These are phyloP conservation scores for Saturnispora sekii DNA, from an alignment of 805 yeast genomes.

Conservation along the genomic window DNA sequence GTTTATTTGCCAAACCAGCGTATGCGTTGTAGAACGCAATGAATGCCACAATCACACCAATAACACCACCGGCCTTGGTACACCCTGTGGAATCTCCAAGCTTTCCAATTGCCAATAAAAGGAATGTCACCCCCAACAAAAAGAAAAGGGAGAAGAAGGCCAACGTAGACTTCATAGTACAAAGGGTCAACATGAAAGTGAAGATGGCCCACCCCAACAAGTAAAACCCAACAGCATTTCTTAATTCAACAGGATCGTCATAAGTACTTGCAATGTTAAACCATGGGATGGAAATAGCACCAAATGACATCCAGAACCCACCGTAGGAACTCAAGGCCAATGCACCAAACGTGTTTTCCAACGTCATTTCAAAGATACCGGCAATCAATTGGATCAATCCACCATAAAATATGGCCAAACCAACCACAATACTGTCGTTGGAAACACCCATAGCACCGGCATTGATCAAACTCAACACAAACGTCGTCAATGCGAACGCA, in stretches of 20 bases:
- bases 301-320: slow-evolving; percentile 73
- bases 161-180: slow-evolving; percentile 48
- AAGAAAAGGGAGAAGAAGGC: slow-evolving; percentile 45
- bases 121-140: slow-evolving; percentile 44
- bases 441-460: slow-evolving; percentile 60
- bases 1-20: slow-evolving; percentile 57
- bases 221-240: slow-evolving; percentile 48
- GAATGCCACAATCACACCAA: slow-evolving; percentile 53
- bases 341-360: slow-evolving; percentile 70
- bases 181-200: slow-evolving; percentile 46
- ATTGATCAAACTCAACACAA: slow-evolving; percentile 55
- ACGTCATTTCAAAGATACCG: slow-evolving; percentile 68
- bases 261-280: slow-evolving; percentile 47
- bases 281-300: slow-evolving; percentile 49
- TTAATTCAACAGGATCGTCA: slow-evolving; percentile 33
- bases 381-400: slow-evolving; percentile 64
- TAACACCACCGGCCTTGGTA: slow-evolving; percentile 49
- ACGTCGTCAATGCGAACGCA: slow-evolving; percentile 61
- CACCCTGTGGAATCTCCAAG: slow-evolving; percentile 35
- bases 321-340: slow-evolving; percentile 52
- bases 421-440: slow-evolving; percentile 51
- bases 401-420: slow-evolving; percentile 62
- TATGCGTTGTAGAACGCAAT: slow-evolving; percentile 64
- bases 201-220: slow-evolving; percentile 57
- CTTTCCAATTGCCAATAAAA: slow-evolving; percentile 40